Base-by-base conservation (phyloP, 1,284 basidiomycete species). In the Coniferiporia weirii region DNA sequence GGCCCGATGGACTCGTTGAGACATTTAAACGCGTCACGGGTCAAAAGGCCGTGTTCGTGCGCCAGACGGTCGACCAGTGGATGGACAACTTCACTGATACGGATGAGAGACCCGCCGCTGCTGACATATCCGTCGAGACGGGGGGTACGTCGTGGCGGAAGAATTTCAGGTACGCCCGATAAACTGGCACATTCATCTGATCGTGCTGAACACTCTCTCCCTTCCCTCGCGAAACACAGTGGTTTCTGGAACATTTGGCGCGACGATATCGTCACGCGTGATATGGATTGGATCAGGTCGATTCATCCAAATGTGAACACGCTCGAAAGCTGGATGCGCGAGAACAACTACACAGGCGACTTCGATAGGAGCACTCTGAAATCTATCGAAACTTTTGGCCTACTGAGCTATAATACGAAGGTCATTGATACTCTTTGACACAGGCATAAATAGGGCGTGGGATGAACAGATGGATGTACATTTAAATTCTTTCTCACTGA, bases 11-110 rank as follows among this genome's bases (percentile, higher is more conserved):
- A 17, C 71, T 80, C 53, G 72, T 72, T 6, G 63, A 68, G 32
- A 73, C 73, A 46, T 80, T 80, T 71, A 72, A 65, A 50, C 72
- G 73, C 63, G 77, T 79, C 35, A 79, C 78, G 3, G 76, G 76
- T 0, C 62, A 72, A 62, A 72, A 72, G 48, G 76, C 75, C 0
- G 69, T 76, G 12, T 70, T 72, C 63, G 68, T 73, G 35, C 64
- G 71, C 40, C 71, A 74, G 45, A 68, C 71, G 4, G 59, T 75
- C 13, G 76, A 79, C 40, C 70, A 79, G 54, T 79, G 75, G 73
- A 73, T 74, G 60, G 66, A 48, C 0, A 73, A 73, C 59, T 69
- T 75, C 49, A 68, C 63, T 3, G 66, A 67, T 32, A 64, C 70
- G n/a, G 70, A 77, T 48, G 36, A 64, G 2, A 40, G 38, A 15